phyloP scores from a whole-genome alignment of 352 stramenopile species.

The Phytophthora sp. region DNA sequence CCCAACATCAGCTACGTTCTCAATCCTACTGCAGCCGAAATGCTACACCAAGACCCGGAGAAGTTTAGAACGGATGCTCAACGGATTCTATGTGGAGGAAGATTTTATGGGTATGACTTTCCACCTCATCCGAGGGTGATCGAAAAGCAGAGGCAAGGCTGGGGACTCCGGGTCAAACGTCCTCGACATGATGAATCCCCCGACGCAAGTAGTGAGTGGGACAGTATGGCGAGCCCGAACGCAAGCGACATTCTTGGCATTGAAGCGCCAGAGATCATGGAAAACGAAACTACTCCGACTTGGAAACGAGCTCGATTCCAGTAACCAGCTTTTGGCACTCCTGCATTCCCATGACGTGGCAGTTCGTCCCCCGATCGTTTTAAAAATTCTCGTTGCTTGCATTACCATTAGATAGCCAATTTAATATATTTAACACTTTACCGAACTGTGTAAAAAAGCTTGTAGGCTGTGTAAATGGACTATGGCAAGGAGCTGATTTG shows the following conservation, averaged over 20 bases:
- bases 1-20: conserved; percentile 73
- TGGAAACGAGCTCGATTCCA: conserved; percentile 76
- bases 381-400: conserved; percentile 14
- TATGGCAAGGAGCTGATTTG: too few species aligned
- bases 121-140: conserved; percentile 59
- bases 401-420: conserved; percentile 16
- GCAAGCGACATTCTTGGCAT: conserved; percentile 22
- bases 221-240: conserved; percentile 29
- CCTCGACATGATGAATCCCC: conserved; percentile 44
- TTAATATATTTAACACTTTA: conserved; percentile 50
- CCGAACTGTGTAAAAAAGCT: conserved; percentile 4
- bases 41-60: conserved; percentile 52
- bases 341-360: background rate
- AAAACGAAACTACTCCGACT: conserved; percentile 39
- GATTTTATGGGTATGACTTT: conserved; percentile 70
- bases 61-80: conserved; percentile 65
- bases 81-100: conserved; percentile 68
- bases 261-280: conserved; percentile 42
- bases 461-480: too few species aligned
- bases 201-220: conserved; percentile 38
- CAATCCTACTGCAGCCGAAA: conserved; percentile 58
- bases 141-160: conserved; percentile 55
- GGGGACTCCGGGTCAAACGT: conserved; percentile 62
- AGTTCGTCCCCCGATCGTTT: conserved; percentile 4
- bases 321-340: conserved; percentile 20